Evolutionary conservation across 2,329 filamentous ascomycete species (phyloP).

Genomic region (Lachnellula hyalina): DNA sequence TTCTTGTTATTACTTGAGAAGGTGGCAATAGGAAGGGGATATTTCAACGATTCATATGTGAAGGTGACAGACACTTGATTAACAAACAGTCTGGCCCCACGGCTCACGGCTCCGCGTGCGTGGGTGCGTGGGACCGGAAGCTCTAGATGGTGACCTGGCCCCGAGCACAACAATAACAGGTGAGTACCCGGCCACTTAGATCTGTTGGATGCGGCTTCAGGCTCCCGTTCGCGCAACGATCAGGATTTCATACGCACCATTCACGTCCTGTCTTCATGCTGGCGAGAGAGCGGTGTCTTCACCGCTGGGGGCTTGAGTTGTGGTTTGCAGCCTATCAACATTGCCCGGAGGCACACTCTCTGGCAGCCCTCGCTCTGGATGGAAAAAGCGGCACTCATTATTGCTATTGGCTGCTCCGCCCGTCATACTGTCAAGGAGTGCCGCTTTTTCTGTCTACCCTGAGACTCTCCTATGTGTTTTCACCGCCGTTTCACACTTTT

Average conservation of each 20-base stretch:
- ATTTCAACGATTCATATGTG: not conserved
- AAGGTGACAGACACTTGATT: not conserved
- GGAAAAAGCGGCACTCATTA: too few relatives aligned
- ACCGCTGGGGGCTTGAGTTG: not conserved
- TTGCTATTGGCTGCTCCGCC: too few relatives aligned
- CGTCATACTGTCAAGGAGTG: too few relatives aligned
- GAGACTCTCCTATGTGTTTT: not conserved
- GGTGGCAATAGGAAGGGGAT: not conserved
- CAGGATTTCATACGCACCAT: not conserved
- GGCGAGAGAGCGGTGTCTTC: not conserved
- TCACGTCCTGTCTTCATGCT: not conserved
- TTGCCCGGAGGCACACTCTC: not conserved
- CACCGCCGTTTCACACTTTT: slow-evolving; percentile 1
- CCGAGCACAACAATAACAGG: not conserved
- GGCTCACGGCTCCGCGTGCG: too few relatives aligned
- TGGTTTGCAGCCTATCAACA: not conserved
- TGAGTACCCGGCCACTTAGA: not conserved
- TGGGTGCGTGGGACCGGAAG: too few relatives aligned
- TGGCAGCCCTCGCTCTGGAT: too few relatives aligned
- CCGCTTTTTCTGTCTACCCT: too few relatives aligned
- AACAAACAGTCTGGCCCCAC: not conserved
- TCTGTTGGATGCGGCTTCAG: not conserved
- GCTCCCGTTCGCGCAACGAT: not conserved
- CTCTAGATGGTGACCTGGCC: not conserved
- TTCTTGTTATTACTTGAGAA: not conserved